These are phyloP conservation scores for Starmerella tilneyi DNA, from an alignment of 805 yeast species.

Conservation along the genomic window DNA sequence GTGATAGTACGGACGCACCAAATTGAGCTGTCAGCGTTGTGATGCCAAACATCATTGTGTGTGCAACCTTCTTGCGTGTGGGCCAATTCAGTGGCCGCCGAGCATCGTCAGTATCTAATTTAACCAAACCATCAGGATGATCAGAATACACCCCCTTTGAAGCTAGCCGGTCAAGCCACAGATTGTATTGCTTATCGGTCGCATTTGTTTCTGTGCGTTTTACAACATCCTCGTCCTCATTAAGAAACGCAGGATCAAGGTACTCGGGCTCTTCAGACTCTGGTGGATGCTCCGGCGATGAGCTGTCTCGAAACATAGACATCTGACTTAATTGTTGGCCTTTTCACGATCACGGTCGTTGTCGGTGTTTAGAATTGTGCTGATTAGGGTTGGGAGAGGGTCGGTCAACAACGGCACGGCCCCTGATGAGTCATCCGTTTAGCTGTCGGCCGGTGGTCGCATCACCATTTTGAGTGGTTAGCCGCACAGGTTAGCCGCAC, in stretches of 20 bases:
- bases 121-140: constrained; percentile 16
- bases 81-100: constrained; percentile 47
- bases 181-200: constrained; percentile 3
- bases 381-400: constrained; percentile 1
- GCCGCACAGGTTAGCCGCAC: too few species aligned
- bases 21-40: constrained; percentile 45
- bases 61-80: constrained; percentile 32
- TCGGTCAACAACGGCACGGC: too few species aligned
- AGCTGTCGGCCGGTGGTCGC: too few species aligned
- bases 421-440: too few species aligned
- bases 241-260: not conserved
- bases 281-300: not conserved
- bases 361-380: too few species aligned
- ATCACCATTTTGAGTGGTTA: too few species aligned
- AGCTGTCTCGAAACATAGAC: not conserved
- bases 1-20: constrained; percentile 50
- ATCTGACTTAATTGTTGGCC: not conserved
- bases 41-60: constrained; percentile 35
- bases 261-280: constrained; percentile 6
- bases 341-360: too few species aligned
- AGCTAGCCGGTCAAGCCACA: not conserved
- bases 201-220: constrained; percentile 3
- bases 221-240: constrained; percentile 1
- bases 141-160: constrained; percentile 6
- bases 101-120: constrained; percentile 13